Base-by-base conservation (phyloP, 257 asterid genomes). In the Penstemon eatonii region DNA sequence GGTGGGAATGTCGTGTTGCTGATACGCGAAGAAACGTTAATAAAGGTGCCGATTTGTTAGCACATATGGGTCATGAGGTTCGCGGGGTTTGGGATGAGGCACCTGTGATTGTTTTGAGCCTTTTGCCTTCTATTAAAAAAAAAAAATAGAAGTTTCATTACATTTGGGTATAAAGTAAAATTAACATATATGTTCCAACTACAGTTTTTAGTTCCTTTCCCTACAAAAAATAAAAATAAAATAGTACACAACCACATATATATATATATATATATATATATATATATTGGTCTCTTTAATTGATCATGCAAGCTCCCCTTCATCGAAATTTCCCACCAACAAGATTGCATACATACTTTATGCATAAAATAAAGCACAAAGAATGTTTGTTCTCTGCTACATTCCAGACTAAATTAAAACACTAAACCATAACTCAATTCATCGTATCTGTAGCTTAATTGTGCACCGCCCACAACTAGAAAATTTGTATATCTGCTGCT, bases 301-400 rank as follows among this genome's bases (percentile, higher is more conserved):
- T 4, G 9, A 47, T 11, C 43, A 25, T 66, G 73, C 77, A 66
- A 50, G 77, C 43, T 75, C 38, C 38, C 33, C 19, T 70, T 36
- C 78, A 25, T 51, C 61, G 79, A 75, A 72, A 55, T 68, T 79
- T 75, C 84, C 50, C 12, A 47, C 74, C 55, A 68, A 60, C 56
- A 52, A 57, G 39, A 40, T n/a, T 64, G 49, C 59, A 5, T 25
- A 25, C 2, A 25, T 2, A 25, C 33, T 36, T 57, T 40, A 36
- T 25, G 13, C 65, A 50, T 52, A 41, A 8, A 45, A 25, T 25
- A 56, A n/a, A 33, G 41, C 60, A 49, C 67, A 10, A 25, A 62
- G 69, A 77, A 65, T 62, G 60, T 72, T 60, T 56, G 68, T 76
- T 25, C 33, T 61, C 33, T 53, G 54, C 67, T 4, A 25, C 67